phyloP scores from a whole-genome alignment of 345 rosid genomes.

The Corchorus capsularis region DNA sequence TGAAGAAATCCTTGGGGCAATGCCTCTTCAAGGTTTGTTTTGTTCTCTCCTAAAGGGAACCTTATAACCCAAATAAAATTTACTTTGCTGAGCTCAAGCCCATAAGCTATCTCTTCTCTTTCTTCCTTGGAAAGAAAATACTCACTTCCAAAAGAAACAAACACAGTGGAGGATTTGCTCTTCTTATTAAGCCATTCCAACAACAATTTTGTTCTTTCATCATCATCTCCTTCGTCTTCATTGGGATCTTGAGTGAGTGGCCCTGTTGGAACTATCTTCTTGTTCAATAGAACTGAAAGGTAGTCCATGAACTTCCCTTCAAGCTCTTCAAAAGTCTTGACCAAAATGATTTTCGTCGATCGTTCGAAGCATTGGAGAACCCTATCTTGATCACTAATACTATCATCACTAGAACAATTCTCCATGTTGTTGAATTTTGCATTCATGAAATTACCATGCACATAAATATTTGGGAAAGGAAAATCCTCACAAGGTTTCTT shows the following conservation, averaged over 20 bases:
- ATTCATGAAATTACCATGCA: not conserved
- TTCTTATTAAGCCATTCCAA: conserved; percentile 42
- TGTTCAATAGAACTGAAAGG: conserved; percentile 16
- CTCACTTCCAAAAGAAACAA: conserved; percentile 45
- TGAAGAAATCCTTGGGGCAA: conserved; percentile 33
- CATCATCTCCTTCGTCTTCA: not conserved
- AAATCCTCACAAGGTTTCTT: conserved; percentile 14
- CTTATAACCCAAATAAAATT: conserved; percentile 42
- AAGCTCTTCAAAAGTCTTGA: conserved; percentile 35
- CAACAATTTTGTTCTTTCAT: not conserved
- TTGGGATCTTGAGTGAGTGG: conserved; percentile 31
- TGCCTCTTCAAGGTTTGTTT: conserved; percentile 21
- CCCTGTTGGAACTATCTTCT: conserved; percentile 38
- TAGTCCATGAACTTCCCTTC: conserved; percentile 43
- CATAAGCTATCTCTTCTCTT: conserved; percentile 39
- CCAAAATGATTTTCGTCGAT: conserved; percentile 28
- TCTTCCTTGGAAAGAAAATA: conserved; percentile 34
- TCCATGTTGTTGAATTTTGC: not conserved
- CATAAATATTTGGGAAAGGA: conserved; percentile 19
- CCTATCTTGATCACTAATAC: not conserved
- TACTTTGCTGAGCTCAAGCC: conserved; percentile 33
- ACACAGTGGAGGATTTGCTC: conserved; percentile 24
- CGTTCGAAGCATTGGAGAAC: conserved; percentile 16
- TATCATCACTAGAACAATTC: too few relatives aligned
- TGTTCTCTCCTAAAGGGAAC: conserved; percentile 10